Percentiles rank a stretch among this genome's conserved stretches.
Conservation (phyloP, 2,329 filamentous ascomycete species). For the Neopestalotiopsis sp. region DNA sequence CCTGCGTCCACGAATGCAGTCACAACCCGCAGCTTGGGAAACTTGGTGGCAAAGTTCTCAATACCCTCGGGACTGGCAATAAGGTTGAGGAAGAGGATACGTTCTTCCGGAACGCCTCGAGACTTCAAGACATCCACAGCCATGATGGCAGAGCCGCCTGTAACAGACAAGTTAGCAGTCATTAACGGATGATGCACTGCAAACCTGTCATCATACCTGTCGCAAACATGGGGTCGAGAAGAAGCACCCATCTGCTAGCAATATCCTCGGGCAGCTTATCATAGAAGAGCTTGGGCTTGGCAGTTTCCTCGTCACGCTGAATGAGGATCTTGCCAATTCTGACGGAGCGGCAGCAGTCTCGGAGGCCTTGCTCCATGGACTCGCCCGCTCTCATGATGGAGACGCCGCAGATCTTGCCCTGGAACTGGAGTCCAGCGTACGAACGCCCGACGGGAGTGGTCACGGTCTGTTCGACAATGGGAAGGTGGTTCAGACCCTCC, state of each 20-base stretch:
- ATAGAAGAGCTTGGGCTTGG: constrained; percentile 92
- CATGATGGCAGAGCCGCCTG: constrained; percentile 95
- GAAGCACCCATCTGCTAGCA: constrained; percentile 86
- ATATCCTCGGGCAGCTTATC: constrained; percentile 97
- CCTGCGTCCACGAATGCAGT: constrained; percentile 96
- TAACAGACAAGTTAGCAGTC: not conserved
- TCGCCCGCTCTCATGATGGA: constrained; percentile 98
- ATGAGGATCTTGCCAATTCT: constrained; percentile 98
- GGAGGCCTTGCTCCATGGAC: constrained; percentile 95
- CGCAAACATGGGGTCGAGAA: constrained; percentile 98
- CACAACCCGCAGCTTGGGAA: constrained; percentile 88
- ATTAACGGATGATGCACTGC: not conserved
- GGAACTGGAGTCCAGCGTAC: constrained; percentile 91
- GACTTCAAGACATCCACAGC: constrained; percentile 91
- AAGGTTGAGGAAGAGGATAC: constrained; percentile 94
- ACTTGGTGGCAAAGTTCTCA: constrained; percentile 85
- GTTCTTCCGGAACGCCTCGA: constrained; percentile 90
- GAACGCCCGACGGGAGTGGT: constrained; percentile 88
- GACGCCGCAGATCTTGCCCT: constrained; percentile 98
- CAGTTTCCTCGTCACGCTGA: constrained; percentile 94
- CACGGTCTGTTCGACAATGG: constrained; percentile 85
- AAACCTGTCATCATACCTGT: constrained; percentile 67
- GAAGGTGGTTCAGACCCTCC: constrained; percentile 95
- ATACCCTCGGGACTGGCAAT: constrained; percentile 97
- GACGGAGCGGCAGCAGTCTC: constrained; percentile 97